Conservation (phyloP, 345 rosid species). For the Dovyalis caffra region DNA sequence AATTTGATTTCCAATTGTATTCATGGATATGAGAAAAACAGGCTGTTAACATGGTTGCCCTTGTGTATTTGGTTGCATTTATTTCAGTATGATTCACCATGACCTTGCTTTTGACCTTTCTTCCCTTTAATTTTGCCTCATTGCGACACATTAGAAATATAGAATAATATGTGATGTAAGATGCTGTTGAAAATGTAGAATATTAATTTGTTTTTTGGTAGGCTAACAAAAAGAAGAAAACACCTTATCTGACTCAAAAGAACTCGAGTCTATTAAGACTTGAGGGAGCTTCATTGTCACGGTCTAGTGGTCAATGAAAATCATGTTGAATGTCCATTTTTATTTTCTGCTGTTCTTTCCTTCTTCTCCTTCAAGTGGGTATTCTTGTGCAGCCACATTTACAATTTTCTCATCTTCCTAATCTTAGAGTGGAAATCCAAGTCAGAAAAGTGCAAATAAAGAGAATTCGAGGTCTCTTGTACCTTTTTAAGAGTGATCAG, state of each 20-base stretch:
- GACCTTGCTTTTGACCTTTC: no score
- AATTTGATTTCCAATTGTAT: not conserved
- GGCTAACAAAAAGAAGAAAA: not conserved
- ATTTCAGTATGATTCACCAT: no score
- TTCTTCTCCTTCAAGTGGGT: constrained; percentile 4
- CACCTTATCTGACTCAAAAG: not conserved
- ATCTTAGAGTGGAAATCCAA: constrained; percentile 75
- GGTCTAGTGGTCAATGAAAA: not conserved
- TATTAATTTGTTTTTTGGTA: not conserved
- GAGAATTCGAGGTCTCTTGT: no score
- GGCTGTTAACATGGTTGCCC: not conserved
- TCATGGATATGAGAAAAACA: not conserved
- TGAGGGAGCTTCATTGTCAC: no score
- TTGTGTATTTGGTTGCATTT: not conserved
- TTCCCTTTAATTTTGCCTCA: no score
- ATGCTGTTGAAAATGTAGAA: not conserved
- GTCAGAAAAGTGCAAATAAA: constrained; percentile 83
- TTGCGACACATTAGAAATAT: not conserved
- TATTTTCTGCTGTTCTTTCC: not conserved
- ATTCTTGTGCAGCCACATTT: not conserved
- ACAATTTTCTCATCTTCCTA: constrained; percentile 17
- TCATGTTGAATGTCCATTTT: not conserved
- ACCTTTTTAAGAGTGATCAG: not conserved
- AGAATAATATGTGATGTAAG: not conserved
- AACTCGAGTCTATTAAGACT: no score